Base-by-base conservation (phyloP, 2,329 filamentous ascomycete genomes). In the Erysiphe pisi region DNA sequence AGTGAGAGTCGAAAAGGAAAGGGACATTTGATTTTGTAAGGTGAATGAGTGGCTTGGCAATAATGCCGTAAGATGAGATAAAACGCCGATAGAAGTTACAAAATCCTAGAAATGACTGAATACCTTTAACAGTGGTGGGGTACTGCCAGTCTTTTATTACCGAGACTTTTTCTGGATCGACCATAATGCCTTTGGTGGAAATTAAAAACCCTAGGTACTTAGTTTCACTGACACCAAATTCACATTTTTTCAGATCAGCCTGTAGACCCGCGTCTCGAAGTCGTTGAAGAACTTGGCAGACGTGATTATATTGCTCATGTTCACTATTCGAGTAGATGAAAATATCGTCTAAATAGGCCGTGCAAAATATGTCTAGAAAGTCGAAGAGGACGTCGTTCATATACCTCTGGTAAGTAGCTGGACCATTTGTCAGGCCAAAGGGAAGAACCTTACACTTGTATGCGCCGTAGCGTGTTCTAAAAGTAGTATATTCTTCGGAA, bases 401-500 rank as follows among this genome's bases (percentile, higher is more conserved):
- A 9, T 40, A 40, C n/a, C n/a, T n/a, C n/a, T 77, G 63, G 45
- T 45, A 77, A 18, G 63, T 77, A 2, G 63, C 56, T 7, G 74
- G 75, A 7, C 63, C 31, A 25, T 77, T 78, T 20, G 65, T 68
- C 1, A 77, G n/a, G 12, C 75, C 68, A 63, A 78, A 78, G 20
- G 63, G 76, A 11, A 78, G 4, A 20, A 78, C 65, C 49, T 70
- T 61, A 20, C 45, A 77, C 22, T 77, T 77, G 28, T 76, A 77
- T 3, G 40, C 7, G 8, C 65, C 52, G 40, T 76, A 77, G 8
- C 40, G 22, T n/a, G 56, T 77, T 11, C 52, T 28, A 68, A 76
- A 77, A 16, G 76, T 73, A 22, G 68, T 77, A 14, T 40, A 40
- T 43, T 77, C 49, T 43, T 77, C 43, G 25, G 25, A 76, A 40